Evolutionary conservation across 306 rosid genomes (phyloP).

Genomic region (Dicorynia guianensis): DNA sequence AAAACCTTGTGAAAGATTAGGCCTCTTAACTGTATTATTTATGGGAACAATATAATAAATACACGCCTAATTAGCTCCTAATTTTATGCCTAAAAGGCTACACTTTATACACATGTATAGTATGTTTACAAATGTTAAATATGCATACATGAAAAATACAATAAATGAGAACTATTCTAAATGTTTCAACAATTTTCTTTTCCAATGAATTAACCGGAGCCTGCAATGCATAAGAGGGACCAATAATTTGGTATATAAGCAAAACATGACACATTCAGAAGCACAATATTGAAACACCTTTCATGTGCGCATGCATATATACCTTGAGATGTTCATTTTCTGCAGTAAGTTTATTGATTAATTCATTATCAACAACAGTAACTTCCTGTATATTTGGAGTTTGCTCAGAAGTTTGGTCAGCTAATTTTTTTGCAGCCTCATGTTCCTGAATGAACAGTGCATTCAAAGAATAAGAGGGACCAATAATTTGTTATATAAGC

Average conservation of each 20-base stretch:
- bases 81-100: no score
- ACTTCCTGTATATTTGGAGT: slow-evolving; percentile 48
- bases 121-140: no score
- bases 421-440: slow-evolving; percentile 52
- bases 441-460: slow-evolving; percentile 61
- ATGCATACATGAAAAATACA: no score
- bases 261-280: slow-evolving; percentile 17
- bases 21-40: no score
- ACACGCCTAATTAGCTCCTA: no score
- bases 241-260: slow-evolving; percentile 23
- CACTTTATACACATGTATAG: no score
- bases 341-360: slow-evolving; percentile 58
- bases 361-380: slow-evolving; percentile 62
- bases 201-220: slow-evolving; percentile 74
- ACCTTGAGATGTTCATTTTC: slow-evolving; percentile 86
- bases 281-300: slow-evolving; percentile 14
- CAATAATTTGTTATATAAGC: neutral
- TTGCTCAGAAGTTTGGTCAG: slow-evolving; percentile 55
- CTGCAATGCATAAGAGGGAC: slow-evolving; percentile 53
- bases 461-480: slow-evolving; percentile 27
- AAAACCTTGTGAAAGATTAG: no score
- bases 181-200: slow-evolving; percentile 72
- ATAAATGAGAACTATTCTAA: no score
- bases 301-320: neutral
- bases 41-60: no score